Conservation (phyloP, 768 basidiomycete genomes). For the Panellus pusillus region DNA sequence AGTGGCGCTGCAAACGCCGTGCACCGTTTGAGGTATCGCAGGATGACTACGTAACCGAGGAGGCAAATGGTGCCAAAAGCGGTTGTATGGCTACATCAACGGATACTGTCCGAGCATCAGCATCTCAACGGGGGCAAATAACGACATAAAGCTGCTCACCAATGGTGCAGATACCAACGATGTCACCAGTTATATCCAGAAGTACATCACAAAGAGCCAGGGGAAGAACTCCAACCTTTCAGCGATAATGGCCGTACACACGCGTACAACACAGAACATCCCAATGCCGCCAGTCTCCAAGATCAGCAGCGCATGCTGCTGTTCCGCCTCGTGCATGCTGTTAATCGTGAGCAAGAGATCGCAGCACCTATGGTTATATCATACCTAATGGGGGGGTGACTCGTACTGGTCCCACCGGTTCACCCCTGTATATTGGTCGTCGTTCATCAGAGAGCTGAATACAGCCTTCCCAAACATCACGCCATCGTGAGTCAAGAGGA, state of each 20-base stretch:
- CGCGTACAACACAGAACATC: background rate
- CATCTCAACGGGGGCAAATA: slow-evolving; percentile 33
- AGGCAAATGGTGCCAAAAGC: slow-evolving; percentile 30
- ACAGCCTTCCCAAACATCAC: slow-evolving; percentile 24
- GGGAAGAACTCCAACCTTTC: slow-evolving; percentile 31
- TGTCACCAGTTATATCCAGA: slow-evolving; percentile 33
- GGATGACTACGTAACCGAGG: slow-evolving; percentile 21
- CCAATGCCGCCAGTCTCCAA: slow-evolving; percentile 21
- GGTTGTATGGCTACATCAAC: slow-evolving; percentile 28
- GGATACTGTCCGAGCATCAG: slow-evolving; percentile 28
- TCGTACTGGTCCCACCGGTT: slow-evolving; percentile 36
- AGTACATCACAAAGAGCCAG: slow-evolving; percentile 39
- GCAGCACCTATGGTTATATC: slow-evolving; percentile 37
- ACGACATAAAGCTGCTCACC: slow-evolving; percentile 42
- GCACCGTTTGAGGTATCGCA: slow-evolving; percentile 29
- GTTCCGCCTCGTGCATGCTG: slow-evolving; percentile 29
- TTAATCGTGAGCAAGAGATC: slow-evolving; percentile 40
- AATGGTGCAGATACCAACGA: slow-evolving; percentile 32
- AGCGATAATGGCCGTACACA: slow-evolving; percentile 28
- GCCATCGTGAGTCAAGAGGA: too few species aligned
- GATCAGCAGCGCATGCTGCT: slow-evolving; percentile 31
- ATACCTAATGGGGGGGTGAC: slow-evolving; percentile 48
- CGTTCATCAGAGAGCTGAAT: slow-evolving; percentile 22
- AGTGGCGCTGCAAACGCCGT: slow-evolving; percentile 31
- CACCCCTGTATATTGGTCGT: slow-evolving; percentile 33